Conservation (phyloP, 495 filamentous ascomycete genomes). For the Xylona heveae region DNA sequence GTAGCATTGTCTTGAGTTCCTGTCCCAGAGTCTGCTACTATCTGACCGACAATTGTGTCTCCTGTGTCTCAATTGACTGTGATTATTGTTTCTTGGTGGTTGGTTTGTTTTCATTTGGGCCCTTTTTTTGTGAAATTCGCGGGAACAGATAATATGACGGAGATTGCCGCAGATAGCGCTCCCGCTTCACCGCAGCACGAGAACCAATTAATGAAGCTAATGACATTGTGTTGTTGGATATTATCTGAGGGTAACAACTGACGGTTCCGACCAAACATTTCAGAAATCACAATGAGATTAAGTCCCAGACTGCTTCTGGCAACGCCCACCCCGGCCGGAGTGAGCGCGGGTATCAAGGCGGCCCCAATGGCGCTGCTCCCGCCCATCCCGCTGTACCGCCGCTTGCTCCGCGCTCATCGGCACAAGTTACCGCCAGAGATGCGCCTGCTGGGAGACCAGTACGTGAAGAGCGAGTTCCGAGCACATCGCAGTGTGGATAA, state of each 20-base stretch:
- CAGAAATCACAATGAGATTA: conserved; percentile 16
- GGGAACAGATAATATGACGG: too few relatives aligned
- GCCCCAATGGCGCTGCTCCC: conserved; percentile 61
- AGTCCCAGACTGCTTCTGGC: conserved; percentile 20
- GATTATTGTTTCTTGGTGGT: too few relatives aligned
- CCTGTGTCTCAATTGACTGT: too few relatives aligned
- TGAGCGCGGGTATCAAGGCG: conserved; percentile 29
- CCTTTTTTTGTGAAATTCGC: too few relatives aligned
- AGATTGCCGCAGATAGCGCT: too few relatives aligned
- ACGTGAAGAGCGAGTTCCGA: conserved; percentile 79
- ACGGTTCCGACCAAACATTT: conserved; percentile 2
- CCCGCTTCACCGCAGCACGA: too few relatives aligned
- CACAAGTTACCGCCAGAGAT: conserved; percentile 49
- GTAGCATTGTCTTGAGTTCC: conserved; percentile 42
- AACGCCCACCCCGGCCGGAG: conserved; percentile 22
- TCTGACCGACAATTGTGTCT: too few relatives aligned
- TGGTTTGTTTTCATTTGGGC: too few relatives aligned
- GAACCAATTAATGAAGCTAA: too few relatives aligned
- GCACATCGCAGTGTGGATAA: conserved; percentile 69
- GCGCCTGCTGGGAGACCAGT: conserved; percentile 71
- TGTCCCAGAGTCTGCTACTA: too few relatives aligned
- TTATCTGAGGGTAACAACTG: too few relatives aligned
- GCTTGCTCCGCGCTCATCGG: conserved; percentile 69
- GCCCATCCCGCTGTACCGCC: conserved; percentile 75
- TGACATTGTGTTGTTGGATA: too few relatives aligned